Conservation (phyloP, 2,329 filamentous ascomycete species). For the Cytospora leucostoma region DNA sequence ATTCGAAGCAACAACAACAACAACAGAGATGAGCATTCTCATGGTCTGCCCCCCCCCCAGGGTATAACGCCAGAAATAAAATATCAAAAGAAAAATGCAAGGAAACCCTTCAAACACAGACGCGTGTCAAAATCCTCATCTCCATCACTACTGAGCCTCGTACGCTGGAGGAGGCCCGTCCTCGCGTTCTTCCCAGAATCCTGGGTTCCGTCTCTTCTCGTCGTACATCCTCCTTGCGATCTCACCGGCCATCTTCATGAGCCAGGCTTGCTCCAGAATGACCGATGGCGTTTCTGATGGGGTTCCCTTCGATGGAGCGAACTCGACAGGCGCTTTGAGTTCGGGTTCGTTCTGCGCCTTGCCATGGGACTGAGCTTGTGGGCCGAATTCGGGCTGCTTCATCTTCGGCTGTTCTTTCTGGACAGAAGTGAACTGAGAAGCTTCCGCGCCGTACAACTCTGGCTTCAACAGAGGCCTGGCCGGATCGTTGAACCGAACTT, state of each 20-base stretch:
- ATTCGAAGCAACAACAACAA: constrained; percentile 2
- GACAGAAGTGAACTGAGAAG: constrained; percentile 29
- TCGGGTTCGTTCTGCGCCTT: constrained; percentile 32
- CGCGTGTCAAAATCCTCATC: not conserved
- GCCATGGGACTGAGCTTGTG: constrained; percentile 31
- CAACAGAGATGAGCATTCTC: constrained; percentile 21
- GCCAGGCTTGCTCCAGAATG: constrained; percentile 80
- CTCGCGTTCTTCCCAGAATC: constrained; percentile 57
- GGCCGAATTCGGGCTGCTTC: not conserved
- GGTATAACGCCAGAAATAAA: constrained; percentile 27
- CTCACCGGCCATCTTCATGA: constrained; percentile 91
- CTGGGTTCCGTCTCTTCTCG: constrained; percentile 66
- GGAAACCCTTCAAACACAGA: constrained; percentile 14
- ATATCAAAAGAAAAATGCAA: constrained; percentile 14
- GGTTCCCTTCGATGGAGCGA: constrained; percentile 37
- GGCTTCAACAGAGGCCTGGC: constrained; percentile 38
- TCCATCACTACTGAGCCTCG: constrained; percentile 51
- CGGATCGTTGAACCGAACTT: constrained; percentile 45
- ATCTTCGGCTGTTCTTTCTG: constrained; percentile 23
- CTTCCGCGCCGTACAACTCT: constrained; percentile 37
- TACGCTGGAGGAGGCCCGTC: constrained; percentile 64
- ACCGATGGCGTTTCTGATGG: constrained; percentile 55
- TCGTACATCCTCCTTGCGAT: constrained; percentile 86
- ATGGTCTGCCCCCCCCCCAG: constrained; percentile 22
- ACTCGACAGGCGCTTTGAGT: constrained; percentile 37